Evolutionary conservation across 2,329 filamentous ascomycete species (phyloP).

Genomic region (Xylogone sp.): DNA sequence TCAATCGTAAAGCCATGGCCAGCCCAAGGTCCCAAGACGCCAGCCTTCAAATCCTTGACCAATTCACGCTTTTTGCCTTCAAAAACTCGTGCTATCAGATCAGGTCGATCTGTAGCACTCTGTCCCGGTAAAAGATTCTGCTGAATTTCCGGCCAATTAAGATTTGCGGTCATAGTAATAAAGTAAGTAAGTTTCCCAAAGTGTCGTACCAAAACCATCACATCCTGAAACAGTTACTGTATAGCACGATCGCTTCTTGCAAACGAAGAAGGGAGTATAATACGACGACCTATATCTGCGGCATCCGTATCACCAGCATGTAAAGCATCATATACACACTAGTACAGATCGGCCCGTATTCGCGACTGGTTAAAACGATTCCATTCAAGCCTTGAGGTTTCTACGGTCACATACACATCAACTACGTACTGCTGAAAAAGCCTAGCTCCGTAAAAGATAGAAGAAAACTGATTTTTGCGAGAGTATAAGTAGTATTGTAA

Average conservation of each 20-base stretch:
- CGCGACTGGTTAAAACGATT: not conserved
- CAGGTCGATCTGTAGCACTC: not conserved
- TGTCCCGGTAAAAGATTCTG: not conserved
- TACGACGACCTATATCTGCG: not conserved
- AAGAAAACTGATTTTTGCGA: not conserved
- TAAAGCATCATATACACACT: not conserved
- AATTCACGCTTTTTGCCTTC: not conserved
- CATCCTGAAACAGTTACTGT: not conserved
- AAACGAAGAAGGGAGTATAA: not conserved
- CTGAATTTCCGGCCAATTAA: conserved; percentile 1
- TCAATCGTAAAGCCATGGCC: conserved; percentile 6
- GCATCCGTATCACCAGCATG: not conserved
- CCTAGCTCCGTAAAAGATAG: not conserved
- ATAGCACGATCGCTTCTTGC: not conserved
- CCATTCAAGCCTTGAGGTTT: not conserved
- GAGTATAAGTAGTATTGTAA: not conserved
- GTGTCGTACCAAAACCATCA: not conserved
- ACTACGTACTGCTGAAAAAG: not conserved
- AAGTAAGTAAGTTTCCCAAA: not conserved
- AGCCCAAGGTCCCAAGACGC: not conserved
- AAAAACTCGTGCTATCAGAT: conserved; percentile 5
- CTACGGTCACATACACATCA: not conserved
- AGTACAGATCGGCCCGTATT: not conserved
- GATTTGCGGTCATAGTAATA: not conserved
- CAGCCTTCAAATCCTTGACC: conserved; percentile 1